A percentile compares a stretch with the other conserved stretches of the same genome.
These are phyloP conservation scores for Aurinia saxatilis DNA, from an alignment of 345 rosid genomes.

Conservation along the genomic window DNA sequence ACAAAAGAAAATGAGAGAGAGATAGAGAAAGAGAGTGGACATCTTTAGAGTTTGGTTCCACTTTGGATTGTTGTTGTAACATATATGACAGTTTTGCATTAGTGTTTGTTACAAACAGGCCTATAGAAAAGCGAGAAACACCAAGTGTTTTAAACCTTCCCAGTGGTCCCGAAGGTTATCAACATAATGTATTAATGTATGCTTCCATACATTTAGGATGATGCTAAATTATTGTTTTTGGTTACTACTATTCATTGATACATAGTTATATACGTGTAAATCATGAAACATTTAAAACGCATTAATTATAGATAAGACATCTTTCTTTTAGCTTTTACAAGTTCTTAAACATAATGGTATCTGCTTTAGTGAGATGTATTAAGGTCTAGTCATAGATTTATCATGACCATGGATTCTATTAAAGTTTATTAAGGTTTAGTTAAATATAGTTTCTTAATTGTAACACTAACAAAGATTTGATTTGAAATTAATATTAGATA, in stretches of 20 bases:
- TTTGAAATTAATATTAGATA: not conserved
- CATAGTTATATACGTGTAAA: too few species aligned
- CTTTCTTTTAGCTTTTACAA: too few species aligned
- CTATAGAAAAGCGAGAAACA: not conserved
- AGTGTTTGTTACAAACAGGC: not conserved
- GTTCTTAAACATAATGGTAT: not conserved
- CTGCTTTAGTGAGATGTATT: not conserved
- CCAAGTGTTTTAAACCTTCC: not conserved
- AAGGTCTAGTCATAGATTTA: too few species aligned
- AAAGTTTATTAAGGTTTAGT: too few species aligned
- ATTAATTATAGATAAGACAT: too few species aligned
- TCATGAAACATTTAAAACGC: too few species aligned
- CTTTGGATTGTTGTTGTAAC: constrained; percentile 10
- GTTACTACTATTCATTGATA: too few species aligned
- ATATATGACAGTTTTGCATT: not conserved
- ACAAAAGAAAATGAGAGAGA: not conserved
- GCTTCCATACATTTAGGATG: too few species aligned
- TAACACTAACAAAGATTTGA: not conserved
- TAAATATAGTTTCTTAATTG: not conserved
- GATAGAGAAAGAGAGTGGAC: not conserved
- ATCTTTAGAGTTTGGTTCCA: constrained; percentile 3
- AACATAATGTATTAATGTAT: too few species aligned
- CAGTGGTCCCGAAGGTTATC: not conserved
- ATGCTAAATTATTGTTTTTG: too few species aligned
- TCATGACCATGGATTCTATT: too few species aligned